These are phyloP conservation scores for Adansonia gregorii DNA, from an alignment of 441 rosid species.

Conservation along the genomic window DNA sequence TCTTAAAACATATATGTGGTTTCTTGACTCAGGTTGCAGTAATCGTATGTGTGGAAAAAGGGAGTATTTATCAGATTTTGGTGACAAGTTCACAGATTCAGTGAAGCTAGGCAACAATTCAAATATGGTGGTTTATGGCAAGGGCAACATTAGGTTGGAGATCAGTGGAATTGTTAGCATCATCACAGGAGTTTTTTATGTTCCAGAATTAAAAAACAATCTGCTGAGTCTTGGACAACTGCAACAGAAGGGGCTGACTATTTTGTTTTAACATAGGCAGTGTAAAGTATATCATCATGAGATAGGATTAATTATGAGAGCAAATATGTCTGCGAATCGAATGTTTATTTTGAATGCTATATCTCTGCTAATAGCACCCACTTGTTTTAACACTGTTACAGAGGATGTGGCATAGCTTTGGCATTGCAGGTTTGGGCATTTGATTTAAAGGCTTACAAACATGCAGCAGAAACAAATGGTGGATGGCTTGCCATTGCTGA, in stretches of 20 bases:
- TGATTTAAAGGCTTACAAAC: background rate
- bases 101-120: background rate
- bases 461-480: background rate
- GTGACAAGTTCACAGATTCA: background rate
- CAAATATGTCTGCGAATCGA: background rate
- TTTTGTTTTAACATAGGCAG: background rate
- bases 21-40: background rate
- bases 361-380: background rate
- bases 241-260: background rate
- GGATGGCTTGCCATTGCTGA: background rate
- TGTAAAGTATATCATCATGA: background rate
- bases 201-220: background rate
- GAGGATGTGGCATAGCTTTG: background rate
- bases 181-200: background rate
- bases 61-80: background rate
- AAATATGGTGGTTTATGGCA: background rate
- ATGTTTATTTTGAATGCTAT: background rate
- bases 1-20: background rate
- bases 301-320: background rate
- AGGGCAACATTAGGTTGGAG: background rate
- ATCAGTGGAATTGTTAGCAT: background rate
- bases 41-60: background rate
- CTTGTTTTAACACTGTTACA: background rate
- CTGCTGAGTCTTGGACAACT: background rate
- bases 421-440: background rate